Percentiles rank a stretch among this genome's conserved stretches.
phyloP scores from a whole-genome alignment of 345 rosid genomes.

The Moricandia moricandioides region DNA sequence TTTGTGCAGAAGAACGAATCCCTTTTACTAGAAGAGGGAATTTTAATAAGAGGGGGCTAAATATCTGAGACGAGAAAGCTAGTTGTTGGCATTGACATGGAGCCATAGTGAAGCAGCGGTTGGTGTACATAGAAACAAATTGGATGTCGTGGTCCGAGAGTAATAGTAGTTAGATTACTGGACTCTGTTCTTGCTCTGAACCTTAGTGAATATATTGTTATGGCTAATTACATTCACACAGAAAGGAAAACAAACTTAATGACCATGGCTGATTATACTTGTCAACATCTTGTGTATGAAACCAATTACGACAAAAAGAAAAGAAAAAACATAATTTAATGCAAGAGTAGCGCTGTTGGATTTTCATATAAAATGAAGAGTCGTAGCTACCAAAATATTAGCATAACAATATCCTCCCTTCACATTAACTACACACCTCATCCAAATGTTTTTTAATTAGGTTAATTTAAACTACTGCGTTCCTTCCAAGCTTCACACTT shows the following conservation, averaged over 20 bases:
- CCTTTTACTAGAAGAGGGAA: constrained; percentile 48
- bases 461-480: background rate
- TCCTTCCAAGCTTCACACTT: constrained; percentile 16
- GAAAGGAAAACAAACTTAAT: background rate
- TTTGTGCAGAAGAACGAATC: constrained; percentile 45
- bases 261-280: background rate
- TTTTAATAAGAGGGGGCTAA: constrained; percentile 34
- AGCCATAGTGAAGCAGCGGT: background rate
- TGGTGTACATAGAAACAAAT: constrained; percentile 24
- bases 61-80: background rate
- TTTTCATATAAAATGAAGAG: background rate
- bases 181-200: constrained; percentile 10
- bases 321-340: background rate
- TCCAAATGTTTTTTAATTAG: background rate
- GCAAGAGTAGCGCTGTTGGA: background rate
- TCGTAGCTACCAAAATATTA: constrained; percentile 2
- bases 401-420: background rate
- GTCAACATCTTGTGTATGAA: background rate
- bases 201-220: constrained; percentile 16
- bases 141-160: constrained; percentile 1
- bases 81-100: background rate
- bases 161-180: background rate
- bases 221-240: constrained; percentile 12
- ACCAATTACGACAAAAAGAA: background rate
- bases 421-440: background rate